phyloP scores from a whole-genome alignment of 352 stramenopile species.

The Saprolegnia diclina region DNA sequence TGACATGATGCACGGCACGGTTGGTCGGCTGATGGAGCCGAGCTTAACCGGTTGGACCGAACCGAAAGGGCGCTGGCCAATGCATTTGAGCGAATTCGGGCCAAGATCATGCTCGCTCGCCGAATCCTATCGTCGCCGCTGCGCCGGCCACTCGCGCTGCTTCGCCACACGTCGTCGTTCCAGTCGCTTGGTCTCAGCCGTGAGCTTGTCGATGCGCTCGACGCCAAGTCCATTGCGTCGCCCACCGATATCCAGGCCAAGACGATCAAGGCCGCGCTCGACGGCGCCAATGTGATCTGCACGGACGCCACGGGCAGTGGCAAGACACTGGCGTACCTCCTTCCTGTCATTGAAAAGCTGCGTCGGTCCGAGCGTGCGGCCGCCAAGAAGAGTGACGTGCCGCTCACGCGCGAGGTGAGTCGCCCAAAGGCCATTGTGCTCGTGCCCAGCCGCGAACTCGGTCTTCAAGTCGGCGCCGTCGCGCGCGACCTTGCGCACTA shows the following conservation, averaged over 20 bases:
- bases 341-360: conserved; percentile 49
- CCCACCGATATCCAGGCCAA: conserved; percentile 56
- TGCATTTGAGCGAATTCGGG: too few relatives aligned
- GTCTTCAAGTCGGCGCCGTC: conserved; percentile 57
- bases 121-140: too few relatives aligned
- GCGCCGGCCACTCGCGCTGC: neutral
- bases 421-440: conserved; percentile 51
- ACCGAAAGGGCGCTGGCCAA: too few relatives aligned
- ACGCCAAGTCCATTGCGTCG: conserved; percentile 42
- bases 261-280: conserved; percentile 43
- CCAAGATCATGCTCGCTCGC: too few relatives aligned
- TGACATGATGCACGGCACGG: too few relatives aligned
- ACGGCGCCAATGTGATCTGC: conserved; percentile 47
- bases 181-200: conserved; percentile 38
- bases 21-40: too few relatives aligned
- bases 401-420: conserved; percentile 3
- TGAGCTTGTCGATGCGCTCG: conserved; percentile 38
- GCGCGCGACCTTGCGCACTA: conserved; percentile 59
- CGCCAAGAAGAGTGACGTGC: neutral
- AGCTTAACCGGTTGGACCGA: too few relatives aligned
- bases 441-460: conserved; percentile 62
- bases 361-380: conserved; percentile 35
- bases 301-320: conserved; percentile 58
- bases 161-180: conserved; percentile 30
- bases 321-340: conserved; percentile 63